Conservation (phyloP, 768 basidiomycete species). For the Crepidotus variabilis region DNA sequence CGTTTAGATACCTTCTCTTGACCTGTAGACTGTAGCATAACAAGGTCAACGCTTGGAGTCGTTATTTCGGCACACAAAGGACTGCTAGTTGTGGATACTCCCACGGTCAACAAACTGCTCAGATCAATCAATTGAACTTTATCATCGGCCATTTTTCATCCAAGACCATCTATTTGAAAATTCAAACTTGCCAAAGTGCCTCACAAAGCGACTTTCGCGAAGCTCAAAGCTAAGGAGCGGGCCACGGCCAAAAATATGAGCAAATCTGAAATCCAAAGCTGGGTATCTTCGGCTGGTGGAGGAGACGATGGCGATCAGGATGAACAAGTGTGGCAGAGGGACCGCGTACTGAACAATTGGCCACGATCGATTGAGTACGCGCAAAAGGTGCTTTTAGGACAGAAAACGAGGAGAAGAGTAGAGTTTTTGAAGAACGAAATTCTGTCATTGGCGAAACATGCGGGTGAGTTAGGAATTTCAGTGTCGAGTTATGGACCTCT, state of each 20-base stretch:
- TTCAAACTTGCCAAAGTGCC: slow-evolving; percentile 17
- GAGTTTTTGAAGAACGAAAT: slow-evolving; percentile 65
- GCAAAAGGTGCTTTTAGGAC: slow-evolving; percentile 42
- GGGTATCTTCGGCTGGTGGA: slow-evolving; percentile 48
- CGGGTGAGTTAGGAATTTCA: slow-evolving; percentile 33
- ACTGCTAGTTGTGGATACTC: background rate
- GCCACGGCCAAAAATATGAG: slow-evolving; percentile 30
- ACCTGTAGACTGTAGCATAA: background rate
- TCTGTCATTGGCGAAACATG: slow-evolving; percentile 49
- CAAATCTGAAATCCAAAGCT: slow-evolving; percentile 58
- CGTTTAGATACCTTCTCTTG: background rate
- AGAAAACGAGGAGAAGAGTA: slow-evolving; percentile 50
- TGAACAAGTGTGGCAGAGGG: slow-evolving; percentile 45
- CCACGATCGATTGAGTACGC: slow-evolving; percentile 49
- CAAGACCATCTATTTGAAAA: background rate
- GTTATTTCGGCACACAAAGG: background rate
- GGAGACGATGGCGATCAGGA: slow-evolving; percentile 27
- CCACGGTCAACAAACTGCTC: slow-evolving; percentile 5
- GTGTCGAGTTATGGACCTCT: slow-evolving; percentile 4
- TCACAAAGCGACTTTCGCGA: slow-evolving; percentile 36
- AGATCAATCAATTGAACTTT: background rate
- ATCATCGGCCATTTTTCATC: background rate
- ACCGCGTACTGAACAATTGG: slow-evolving; percentile 55
- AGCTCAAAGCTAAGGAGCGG: slow-evolving; percentile 47
- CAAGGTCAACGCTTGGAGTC: background rate